Base-by-base conservation (phyloP, 2,329 filamentous ascomycete species). In the Eurotiales sp. region DNA sequence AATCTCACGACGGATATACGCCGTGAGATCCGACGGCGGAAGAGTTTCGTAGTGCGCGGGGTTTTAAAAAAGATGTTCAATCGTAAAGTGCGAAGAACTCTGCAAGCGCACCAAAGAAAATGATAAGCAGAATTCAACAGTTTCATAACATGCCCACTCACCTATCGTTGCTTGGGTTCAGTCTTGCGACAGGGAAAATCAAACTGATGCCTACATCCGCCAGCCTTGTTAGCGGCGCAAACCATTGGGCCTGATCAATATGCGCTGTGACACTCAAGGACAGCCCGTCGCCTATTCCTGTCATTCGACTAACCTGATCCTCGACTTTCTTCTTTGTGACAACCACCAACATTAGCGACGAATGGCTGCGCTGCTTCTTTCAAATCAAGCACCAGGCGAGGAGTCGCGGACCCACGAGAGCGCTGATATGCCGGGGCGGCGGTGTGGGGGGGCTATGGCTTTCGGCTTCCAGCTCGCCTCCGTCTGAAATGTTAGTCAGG, bases 371-470 rank as follows among this genome's bases (percentile, higher is more conserved):
- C n/a, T 6, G 15, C 15, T 17, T 32, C 29, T 32, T 29, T 45
- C 17, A 12, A 25, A 19, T 22, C 17, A 34, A n/a, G 44, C 25
- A 39, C 32, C 30, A 15, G 29, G n/a, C 11, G 43, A 23, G 11
- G 17, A 43, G 40, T 29, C 25, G 17, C 10, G 12, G 32, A 27
- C 22, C 43, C 32, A 46, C 44, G 41, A 46, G n/a, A n/a, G 32
- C 25, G 36, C 19, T 19, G 46, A 48, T 29, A 48, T 48, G 25
- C 32, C 11, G 17, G 42, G 42, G 32, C 22, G 22, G 44, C 25
- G 36, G 25, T 17, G 46, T 40, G 36, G 46, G 45, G 46, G 22
- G 27, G n/a, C n/a, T n/a, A n/a, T n/a, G n/a, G n/a, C n/a, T n/a
- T n/a, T 23, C 25, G 25, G 10, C 25, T 27, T 27, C 10, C 10